phyloP scores from a whole-genome alignment of 768 basidiomycete species.

The Tricholoma sp. region DNA sequence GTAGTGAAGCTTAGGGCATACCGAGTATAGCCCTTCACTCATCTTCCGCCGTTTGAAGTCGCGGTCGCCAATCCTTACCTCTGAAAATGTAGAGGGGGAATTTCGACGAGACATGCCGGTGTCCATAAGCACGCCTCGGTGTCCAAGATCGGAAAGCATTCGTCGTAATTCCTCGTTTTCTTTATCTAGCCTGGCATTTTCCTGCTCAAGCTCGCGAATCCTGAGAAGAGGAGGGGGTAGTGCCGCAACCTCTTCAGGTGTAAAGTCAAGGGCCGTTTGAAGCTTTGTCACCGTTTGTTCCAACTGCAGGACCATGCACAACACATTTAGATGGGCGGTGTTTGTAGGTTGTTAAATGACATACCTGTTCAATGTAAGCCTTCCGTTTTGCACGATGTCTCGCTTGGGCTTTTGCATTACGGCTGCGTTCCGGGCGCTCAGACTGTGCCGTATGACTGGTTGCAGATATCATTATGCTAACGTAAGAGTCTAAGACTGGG shows the following conservation, averaged over 20 bases:
- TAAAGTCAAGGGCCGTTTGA: slow-evolving; percentile 65
- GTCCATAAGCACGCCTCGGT: slow-evolving; percentile 34
- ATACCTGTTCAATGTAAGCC: slow-evolving; percentile 87
- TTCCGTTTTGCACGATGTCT: slow-evolving; percentile 89
- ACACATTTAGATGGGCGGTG: not conserved
- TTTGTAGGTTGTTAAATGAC: slow-evolving; percentile 9
- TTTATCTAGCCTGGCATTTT: slow-evolving; percentile 62
- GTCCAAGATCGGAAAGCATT: slow-evolving; percentile 47
- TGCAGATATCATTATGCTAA: slow-evolving; percentile 52
- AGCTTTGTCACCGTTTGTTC: slow-evolving; percentile 84
- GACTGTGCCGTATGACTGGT: slow-evolving; percentile 48
- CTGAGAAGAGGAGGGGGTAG: slow-evolving; percentile 69
- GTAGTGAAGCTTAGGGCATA: slow-evolving; percentile 18
- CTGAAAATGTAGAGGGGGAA: slow-evolving; percentile 42
- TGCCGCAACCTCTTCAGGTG: slow-evolving; percentile 69
- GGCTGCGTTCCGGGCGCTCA: slow-evolving; percentile 77
- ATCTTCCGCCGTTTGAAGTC: slow-evolving; percentile 61
- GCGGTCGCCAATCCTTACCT: slow-evolving; percentile 46
- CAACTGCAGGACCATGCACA: slow-evolving; percentile 40
- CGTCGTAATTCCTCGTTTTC: slow-evolving; percentile 75
- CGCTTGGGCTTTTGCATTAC: slow-evolving; percentile 85
- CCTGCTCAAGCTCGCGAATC: slow-evolving; percentile 80
- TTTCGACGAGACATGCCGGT: slow-evolving; percentile 42
- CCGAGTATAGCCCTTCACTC: slow-evolving; percentile 53
- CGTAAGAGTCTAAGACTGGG: too few species aligned